Evolutionary conservation across 225 moss, liverwort and hornwort species (phyloP).

Genomic region (Sphagnum tenellum): DNA sequence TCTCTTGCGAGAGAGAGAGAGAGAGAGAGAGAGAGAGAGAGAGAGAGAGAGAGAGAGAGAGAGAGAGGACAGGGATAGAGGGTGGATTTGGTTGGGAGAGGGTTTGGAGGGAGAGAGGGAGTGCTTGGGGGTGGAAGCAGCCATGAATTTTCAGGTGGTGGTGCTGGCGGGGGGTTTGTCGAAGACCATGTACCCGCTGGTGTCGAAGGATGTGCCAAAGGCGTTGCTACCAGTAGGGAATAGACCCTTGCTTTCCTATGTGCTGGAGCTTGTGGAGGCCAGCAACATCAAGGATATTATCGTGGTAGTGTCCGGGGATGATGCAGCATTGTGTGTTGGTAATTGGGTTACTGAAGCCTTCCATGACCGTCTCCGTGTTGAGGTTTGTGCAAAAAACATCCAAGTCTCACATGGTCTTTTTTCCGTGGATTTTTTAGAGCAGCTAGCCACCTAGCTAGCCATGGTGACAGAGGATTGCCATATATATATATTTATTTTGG

Average conservation of each 20-base stretch:
- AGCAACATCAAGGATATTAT: conserved; percentile 83
- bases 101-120: background rate
- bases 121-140: conserved; percentile 15
- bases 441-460: too few relatives aligned
- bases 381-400: conserved; percentile 13
- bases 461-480: too few relatives aligned
- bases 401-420: too few relatives aligned
- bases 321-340: conserved; percentile 58
- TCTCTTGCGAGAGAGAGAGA: too few relatives aligned
- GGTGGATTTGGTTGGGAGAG: too few relatives aligned
- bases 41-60: too few relatives aligned
- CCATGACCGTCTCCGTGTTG: conserved; percentile 69
- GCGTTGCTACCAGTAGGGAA: conserved; percentile 83
- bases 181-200: conserved; percentile 74
- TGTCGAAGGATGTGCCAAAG: conserved; percentile 75
- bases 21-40: too few relatives aligned
- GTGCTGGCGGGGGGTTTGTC: conserved; percentile 71
- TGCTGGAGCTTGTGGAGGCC: conserved; percentile 78
- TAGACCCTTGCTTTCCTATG: conserved; percentile 77
- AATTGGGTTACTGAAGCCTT: conserved; percentile 83
- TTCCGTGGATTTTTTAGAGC: too few relatives aligned
- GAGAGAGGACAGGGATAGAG: too few relatives aligned
- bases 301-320: conserved; percentile 74
- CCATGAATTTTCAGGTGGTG: conserved; percentile 88
- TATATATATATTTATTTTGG: background rate